These are phyloP conservation scores for Beauveria scarabaeidicola DNA, from an alignment of 2,329 filamentous ascomycete genomes.

Conservation along the genomic window DNA sequence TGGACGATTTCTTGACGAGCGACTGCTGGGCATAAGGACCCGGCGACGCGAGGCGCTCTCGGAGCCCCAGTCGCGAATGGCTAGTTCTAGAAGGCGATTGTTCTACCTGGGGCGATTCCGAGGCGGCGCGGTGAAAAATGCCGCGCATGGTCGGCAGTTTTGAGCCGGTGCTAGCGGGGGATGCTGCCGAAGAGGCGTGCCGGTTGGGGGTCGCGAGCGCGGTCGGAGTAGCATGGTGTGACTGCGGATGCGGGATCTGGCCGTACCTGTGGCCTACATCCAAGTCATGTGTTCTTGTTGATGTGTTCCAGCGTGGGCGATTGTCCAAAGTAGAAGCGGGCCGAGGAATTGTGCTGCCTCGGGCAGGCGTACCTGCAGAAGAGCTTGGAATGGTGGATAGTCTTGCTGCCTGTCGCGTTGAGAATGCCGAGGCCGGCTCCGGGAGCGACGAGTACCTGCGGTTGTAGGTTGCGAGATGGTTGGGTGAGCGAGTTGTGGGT, in stretches of 20 bases:
- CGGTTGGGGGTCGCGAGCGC: conserved; percentile 35
- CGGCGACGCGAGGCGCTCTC: conserved; percentile 43
- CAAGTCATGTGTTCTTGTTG: conserved; percentile 54
- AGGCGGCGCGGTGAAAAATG: conserved; percentile 36
- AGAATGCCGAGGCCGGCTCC: conserved; percentile 30
- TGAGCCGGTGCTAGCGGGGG: conserved; percentile 31
- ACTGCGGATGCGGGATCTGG: conserved; percentile 52
- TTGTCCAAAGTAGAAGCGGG: conserved; percentile 39
- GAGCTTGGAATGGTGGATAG: conserved; percentile 41
- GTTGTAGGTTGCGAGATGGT: conserved; percentile 34
- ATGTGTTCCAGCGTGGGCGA: conserved; percentile 65
- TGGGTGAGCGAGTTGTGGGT: conserved; percentile 41
- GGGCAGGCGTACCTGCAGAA: conserved; percentile 40
- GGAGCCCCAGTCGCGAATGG: conserved; percentile 41
- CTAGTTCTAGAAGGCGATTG: conserved; percentile 37
- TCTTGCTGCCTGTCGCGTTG: conserved; percentile 33
- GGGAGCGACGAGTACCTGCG: conserved; percentile 42
- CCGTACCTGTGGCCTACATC: conserved; percentile 42
- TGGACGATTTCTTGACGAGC: conserved; percentile 25
- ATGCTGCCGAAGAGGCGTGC: conserved; percentile 35
- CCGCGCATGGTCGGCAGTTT: conserved; percentile 42
- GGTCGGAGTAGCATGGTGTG: conserved; percentile 53
- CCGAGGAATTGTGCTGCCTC: conserved; percentile 31
- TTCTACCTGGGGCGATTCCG: conserved; percentile 39
- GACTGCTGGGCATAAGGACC: conserved; percentile 39